Evolutionary conservation across 2,329 filamentous ascomycete species (phyloP).

Genomic region (Xylaria multiplex): DNA sequence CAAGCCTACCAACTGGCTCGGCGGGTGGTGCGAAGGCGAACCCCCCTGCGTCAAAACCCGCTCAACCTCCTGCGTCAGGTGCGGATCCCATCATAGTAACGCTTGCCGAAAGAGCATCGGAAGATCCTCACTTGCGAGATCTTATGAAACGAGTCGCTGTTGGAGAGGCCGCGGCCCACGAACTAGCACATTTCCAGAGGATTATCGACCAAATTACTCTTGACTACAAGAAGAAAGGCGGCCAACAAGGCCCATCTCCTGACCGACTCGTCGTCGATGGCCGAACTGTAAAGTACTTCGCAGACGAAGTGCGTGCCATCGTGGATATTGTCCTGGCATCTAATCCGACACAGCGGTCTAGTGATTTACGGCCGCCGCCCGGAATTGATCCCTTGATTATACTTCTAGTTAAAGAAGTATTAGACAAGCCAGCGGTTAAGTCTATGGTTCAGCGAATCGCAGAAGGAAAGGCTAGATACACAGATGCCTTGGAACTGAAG

Average conservation of each 20-base stretch:
- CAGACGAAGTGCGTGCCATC: constrained; percentile 66
- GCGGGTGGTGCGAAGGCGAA: constrained; percentile 23
- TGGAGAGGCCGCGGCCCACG: constrained; percentile 75
- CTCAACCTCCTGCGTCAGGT: constrained; percentile 40
- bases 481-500: constrained; percentile 66
- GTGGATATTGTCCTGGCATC: constrained; percentile 68
- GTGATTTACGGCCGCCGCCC: constrained; percentile 62
- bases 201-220: constrained; percentile 82
- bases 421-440: constrained; percentile 62
- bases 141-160: constrained; percentile 86
- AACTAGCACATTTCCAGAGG: constrained; percentile 79
- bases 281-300: constrained; percentile 68
- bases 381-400: constrained; percentile 67
- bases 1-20: constrained; percentile 1
- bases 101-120: constrained; percentile 78
- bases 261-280: constrained; percentile 65
- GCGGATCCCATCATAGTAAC: constrained; percentile 84
- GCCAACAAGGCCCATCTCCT: constrained; percentile 63
- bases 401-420: constrained; percentile 64
- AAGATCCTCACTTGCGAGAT: constrained; percentile 76
- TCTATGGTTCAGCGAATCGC: constrained; percentile 66
- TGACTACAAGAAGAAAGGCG: constrained; percentile 64
- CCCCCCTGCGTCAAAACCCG: constrained; percentile 37
- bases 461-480: constrained; percentile 59
- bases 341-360: constrained; percentile 66